Evolutionary conservation across 805 yeast genomes (phyloP).

Genomic region (Candida sakaeoensis): DNA sequence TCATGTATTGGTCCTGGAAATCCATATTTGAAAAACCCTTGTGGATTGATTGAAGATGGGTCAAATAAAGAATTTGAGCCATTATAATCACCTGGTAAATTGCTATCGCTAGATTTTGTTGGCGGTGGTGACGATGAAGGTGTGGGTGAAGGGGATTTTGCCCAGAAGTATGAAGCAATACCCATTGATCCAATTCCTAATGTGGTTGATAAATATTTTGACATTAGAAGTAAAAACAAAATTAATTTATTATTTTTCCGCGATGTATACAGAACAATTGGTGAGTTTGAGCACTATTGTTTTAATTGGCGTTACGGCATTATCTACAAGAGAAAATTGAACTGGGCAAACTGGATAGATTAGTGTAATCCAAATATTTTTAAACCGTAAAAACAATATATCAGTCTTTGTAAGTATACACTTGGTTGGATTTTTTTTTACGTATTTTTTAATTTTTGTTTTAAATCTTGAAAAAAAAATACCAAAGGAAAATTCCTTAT

Average conservation of each 20-base stretch:
- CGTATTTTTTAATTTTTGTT: no score
- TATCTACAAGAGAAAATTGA: no score
- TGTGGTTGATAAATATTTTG: constrained; percentile 19
- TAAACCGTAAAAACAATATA: no score
- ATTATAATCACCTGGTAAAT: constrained; percentile 11
- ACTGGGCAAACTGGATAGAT: no score
- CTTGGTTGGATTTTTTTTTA: no score
- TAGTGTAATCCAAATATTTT: no score
- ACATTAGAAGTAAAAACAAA: background rate
- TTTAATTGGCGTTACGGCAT: no score
- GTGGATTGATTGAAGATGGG: constrained; percentile 56
- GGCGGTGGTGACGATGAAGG: constrained; percentile 5
- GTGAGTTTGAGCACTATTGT: background rate
- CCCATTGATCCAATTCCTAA: constrained; percentile 40
- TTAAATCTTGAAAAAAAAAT: no score
- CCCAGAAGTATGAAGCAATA: constrained; percentile 39
- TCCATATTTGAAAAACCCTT: constrained; percentile 84
- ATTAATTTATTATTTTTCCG: background rate
- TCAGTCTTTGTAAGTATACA: no score
- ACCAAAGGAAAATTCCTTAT: no score
- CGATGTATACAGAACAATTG: no score
- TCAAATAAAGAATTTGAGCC: constrained; percentile 16
- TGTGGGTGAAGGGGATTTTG: constrained; percentile 21
- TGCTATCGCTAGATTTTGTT: constrained; percentile 15
- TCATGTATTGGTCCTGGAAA: constrained; percentile 96